These are phyloP conservation scores for Prunus padus DNA, from an alignment of 306 rosid genomes.

Conservation along the genomic window DNA sequence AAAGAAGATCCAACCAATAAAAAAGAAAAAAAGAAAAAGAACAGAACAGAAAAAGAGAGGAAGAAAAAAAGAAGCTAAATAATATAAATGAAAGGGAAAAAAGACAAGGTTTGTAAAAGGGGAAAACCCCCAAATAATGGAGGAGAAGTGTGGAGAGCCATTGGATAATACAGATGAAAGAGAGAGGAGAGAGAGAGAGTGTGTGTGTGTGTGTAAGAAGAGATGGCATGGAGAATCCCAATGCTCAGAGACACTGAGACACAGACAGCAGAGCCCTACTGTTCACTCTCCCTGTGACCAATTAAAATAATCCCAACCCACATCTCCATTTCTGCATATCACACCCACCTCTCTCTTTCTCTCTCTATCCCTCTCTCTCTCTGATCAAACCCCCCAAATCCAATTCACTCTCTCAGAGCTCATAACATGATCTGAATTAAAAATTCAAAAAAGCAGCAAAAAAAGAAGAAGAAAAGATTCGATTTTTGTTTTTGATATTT, in stretches of 20 bases:
- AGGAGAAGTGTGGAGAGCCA: constrained; percentile 51
- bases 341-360: constrained; percentile 4
- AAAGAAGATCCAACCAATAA: too few relatives aligned
- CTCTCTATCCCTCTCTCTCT: constrained; percentile 11
- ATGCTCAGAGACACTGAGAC: constrained; percentile 65
- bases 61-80: not conserved
- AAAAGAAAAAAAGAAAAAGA: not conserved
- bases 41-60: not conserved
- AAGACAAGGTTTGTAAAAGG: constrained; percentile 33
- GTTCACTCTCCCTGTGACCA: constrained; percentile 47
- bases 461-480: constrained; percentile 12
- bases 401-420: constrained; percentile 15
- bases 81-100: constrained; percentile 2
- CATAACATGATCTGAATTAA: constrained; percentile 37
- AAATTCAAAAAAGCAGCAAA: not conserved
- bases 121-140: constrained; percentile 49
- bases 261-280: constrained; percentile 55
- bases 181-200: constrained; percentile 30
- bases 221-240: constrained; percentile 58
- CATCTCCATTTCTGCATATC: not conserved
- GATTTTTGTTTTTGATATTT: constrained; percentile 13
- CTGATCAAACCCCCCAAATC: constrained; percentile 26
- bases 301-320: constrained; percentile 42
- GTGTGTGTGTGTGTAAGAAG: constrained; percentile 34
- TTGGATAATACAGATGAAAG: constrained; percentile 51